phyloP scores from a whole-genome alignment of 306 rosid species.

The Medicago truncatula region MtrunA17r5.0-ANR NC_053048.1:56108501-56109000 shows the following conservation, averaged over 20 bases:
- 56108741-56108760: conserved; percentile 16
- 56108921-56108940: conserved; percentile 39
- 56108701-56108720: no score
- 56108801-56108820: conserved; percentile 48
- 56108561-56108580: background rate
- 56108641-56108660: no score
- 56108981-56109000: conserved; percentile 27
- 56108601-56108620: background rate
- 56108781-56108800: conserved; percentile 41
- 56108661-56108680: background rate
- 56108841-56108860: conserved; percentile 41
- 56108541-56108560: background rate
- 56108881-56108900: conserved; percentile 65
- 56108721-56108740: background rate
- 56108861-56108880: conserved; percentile 65
- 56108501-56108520: background rate
- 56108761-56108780: conserved; percentile 34
- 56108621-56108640: no score
- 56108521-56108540: background rate
- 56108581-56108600: background rate
- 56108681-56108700: no score
- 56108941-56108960: background rate
- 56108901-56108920: conserved; percentile 67
- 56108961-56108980: background rate
- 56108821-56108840: conserved; percentile 48